phyloP scores from a whole-genome alignment of 441 rosid genomes.

The Capsella rubella region DNA sequence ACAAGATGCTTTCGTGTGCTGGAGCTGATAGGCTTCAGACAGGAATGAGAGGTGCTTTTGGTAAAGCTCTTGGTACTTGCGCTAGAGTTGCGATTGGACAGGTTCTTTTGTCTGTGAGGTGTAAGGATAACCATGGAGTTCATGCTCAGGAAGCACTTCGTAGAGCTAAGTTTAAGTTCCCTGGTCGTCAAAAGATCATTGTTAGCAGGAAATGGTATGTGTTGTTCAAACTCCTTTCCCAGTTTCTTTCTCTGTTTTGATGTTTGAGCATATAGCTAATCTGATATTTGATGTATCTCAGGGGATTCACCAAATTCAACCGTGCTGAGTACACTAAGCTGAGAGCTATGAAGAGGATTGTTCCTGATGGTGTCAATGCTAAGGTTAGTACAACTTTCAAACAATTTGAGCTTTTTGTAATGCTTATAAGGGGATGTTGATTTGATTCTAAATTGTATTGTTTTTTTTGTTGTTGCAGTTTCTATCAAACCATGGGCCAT shows the following conservation, averaged over 20 bases:
- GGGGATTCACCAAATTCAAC: conserved; percentile 22
- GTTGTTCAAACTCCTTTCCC: neutral
- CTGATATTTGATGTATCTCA: neutral
- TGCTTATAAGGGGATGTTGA: neutral
- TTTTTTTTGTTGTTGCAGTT: conserved; percentile 47
- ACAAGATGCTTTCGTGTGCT: conserved; percentile 59
- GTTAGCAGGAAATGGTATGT: conserved; percentile 58
- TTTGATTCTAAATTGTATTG: neutral
- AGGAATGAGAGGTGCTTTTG: conserved; percentile 73
- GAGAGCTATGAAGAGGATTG: conserved; percentile 4
- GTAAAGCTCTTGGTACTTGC: conserved; percentile 66
- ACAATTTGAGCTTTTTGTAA: neutral
- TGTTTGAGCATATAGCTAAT: neutral
- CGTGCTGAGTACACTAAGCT: conserved; percentile 15
- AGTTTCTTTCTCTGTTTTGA: neutral
- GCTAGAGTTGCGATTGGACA: conserved; percentile 77
- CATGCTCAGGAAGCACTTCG: conserved; percentile 96
- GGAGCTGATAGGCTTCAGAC: conserved; percentile 68
- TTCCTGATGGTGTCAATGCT: conserved; percentile 22
- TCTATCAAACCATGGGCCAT: conserved; percentile 70
- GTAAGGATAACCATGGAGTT: conserved; percentile 77
- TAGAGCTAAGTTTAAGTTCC: conserved; percentile 92
- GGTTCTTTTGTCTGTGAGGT: conserved; percentile 88
- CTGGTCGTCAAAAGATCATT: conserved; percentile 90
- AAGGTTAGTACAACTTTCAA: neutral